Evolutionary conservation across 2,329 filamentous ascomycete genomes (phyloP), one percentile per base, ranked within the genome.

Genomic region (Fusarium caatingaense): DNA sequence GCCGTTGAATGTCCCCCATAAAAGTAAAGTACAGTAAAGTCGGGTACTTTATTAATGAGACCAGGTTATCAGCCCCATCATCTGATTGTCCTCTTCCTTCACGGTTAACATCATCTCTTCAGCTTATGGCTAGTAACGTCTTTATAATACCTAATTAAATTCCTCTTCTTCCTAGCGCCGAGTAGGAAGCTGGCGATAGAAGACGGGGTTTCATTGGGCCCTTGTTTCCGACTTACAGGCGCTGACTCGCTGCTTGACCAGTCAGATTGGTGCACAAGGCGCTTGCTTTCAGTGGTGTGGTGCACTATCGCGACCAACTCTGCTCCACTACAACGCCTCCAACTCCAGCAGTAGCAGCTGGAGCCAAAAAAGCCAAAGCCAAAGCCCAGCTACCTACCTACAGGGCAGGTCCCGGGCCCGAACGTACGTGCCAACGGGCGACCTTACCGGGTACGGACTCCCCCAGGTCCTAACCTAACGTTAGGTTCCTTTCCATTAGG

Each of bases 251-350:
- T 72, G 68, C 63, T 60, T 67, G 69, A 71, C 78, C 78, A 79
- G 76, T 80, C 75, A 66, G 72, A 79, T 75, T 72, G 73, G 72
- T 67, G 74, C 71, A 72, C 70, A 74, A 78, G 75, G 76, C 78
- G 78, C 78, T 80, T 78, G 76, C 74, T 78, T 78, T 76, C 74
- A 76, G 76, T 74, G 69, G 73, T 75, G 73, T 74, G 73, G 69
- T 75, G 68, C 70, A 58, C 73, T 75, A 72, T 55, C 70, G 64
- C 59, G 55, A 58, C 59, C 66, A 60, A 53, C 47, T 71, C 50
- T 51, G 56, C 56, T 69, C 68, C 68, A 66, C 65, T 58, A 57
- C 53, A 50, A 45, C 65, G 41, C 49, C 67, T 62, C 48, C 34
- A 37, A 37, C 18, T 45, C 45, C 45, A 47, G 25, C 25, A 47